A percentile compares a stretch with the other conserved stretches of the same genome.
phyloP scores from a whole-genome alignment of 306 rosid species.

The Acacia confusa region DNA sequence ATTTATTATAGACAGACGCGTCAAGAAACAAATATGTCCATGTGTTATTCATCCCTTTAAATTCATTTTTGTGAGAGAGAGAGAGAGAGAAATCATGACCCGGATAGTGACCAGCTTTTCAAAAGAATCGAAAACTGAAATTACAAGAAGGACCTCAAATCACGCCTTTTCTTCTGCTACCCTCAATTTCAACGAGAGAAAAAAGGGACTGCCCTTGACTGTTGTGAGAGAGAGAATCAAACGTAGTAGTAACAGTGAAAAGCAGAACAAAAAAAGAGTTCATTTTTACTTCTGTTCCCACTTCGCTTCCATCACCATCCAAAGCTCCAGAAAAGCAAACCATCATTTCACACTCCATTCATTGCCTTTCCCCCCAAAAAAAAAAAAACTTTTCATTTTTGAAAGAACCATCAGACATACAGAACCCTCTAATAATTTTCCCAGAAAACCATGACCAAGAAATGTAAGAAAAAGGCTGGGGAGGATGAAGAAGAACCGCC shows the following conservation, averaged over 20 bases:
- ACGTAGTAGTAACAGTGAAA: neutral
- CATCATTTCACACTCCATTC: neutral
- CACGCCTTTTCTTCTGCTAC: neutral
- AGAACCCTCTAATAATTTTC: neutral
- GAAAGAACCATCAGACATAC: neutral
- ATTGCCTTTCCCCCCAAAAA: neutral
- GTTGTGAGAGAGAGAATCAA: neutral
- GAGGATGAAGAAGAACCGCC: neutral
- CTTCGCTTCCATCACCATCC: neutral
- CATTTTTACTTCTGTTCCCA: neutral
- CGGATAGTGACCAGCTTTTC: neutral
- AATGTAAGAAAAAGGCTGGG: neutral
- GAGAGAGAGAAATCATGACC: neutral
- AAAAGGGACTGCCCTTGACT: neutral
- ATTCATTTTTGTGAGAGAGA: neutral
- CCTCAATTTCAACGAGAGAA: constrained; percentile 11
- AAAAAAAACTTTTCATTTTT: neutral
- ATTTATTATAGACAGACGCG: neutral
- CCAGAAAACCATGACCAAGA: neutral
- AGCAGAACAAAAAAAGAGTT: constrained; percentile 13
- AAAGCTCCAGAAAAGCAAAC: neutral
- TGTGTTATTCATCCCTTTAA: neutral
- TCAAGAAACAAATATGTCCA: neutral
- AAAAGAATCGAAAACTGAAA: neutral
- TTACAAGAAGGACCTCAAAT: neutral